A percentile compares a stretch with the other conserved stretches of the same genome.
Conservation (phyloP, 2,329 filamentous ascomycete genomes). For the Fusarium siculi region DNA sequence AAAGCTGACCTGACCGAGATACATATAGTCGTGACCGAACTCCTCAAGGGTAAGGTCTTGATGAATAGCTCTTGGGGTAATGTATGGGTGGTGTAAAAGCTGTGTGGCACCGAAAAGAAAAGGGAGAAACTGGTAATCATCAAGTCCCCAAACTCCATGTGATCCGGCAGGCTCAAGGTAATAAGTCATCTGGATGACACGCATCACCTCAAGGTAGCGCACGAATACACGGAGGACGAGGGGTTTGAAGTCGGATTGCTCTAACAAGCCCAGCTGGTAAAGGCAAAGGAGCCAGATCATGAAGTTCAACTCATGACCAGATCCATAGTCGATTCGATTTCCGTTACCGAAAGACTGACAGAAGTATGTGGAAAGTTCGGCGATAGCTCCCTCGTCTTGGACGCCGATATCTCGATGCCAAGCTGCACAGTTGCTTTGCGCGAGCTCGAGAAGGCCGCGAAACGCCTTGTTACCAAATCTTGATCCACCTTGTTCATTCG, state of each 20-base stretch:
- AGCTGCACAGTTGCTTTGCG: slow-evolving; percentile 62
- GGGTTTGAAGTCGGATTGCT: slow-evolving; percentile 73
- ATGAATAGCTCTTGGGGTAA: slow-evolving; percentile 84
- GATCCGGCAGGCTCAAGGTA: slow-evolving; percentile 97
- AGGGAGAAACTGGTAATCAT: slow-evolving; percentile 96
- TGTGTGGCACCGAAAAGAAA: slow-evolving; percentile 96
- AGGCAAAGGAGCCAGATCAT: slow-evolving; percentile 96
- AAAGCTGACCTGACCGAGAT: slow-evolving; percentile 91
- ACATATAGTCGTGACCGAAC: slow-evolving; percentile 83
- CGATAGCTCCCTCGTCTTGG: slow-evolving; percentile 61
- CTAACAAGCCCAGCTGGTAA: slow-evolving; percentile 78
- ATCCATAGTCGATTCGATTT: slow-evolving; percentile 92
- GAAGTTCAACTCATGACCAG: slow-evolving; percentile 97
- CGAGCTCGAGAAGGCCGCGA: slow-evolving; percentile 79
- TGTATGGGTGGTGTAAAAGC: slow-evolving; percentile 83
- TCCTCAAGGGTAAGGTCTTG: slow-evolving; percentile 89
- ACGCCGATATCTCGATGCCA: slow-evolving; percentile 76
- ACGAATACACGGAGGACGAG: slow-evolving; percentile 83
- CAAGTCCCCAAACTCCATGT: slow-evolving; percentile 96
- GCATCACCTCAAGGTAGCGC: slow-evolving; percentile 88
- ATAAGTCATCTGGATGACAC: slow-evolving; percentile 87
- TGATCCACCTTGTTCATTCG: slow-evolving; percentile 86
- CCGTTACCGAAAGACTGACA: slow-evolving; percentile 86
- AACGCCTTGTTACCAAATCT: slow-evolving; percentile 96
- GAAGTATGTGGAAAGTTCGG: slow-evolving; percentile 84